Conservation (phyloP, 2,329 filamentous ascomycete genomes). For the Arthroderma sp. region DNA sequence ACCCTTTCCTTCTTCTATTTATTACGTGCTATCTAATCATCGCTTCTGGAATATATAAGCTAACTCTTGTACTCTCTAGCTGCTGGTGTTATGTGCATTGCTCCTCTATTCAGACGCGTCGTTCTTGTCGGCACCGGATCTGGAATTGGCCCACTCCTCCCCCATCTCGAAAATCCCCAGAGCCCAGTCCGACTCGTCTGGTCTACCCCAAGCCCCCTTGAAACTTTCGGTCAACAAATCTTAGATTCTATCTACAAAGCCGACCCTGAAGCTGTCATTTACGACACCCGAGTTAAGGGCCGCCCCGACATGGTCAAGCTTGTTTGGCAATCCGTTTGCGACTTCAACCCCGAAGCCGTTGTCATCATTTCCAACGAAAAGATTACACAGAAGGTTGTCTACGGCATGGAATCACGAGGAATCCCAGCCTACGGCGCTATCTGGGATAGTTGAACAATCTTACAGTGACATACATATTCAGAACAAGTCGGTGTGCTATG, state of each 20-base stretch:
- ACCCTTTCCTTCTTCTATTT: no score
- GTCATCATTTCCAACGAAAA: conserved; percentile 59
- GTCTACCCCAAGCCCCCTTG: conserved; percentile 49
- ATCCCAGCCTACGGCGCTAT: conserved; percentile 60
- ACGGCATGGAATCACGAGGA: conserved; percentile 52
- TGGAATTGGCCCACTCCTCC: conserved; percentile 57
- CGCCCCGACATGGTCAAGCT: conserved; percentile 49
- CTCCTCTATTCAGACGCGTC: conserved; percentile 46
- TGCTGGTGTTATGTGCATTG: no score
- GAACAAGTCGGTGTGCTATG: no score
- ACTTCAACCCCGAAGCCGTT: conserved; percentile 49
- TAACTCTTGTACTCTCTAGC: no score
- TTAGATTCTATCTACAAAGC: conserved; percentile 42
- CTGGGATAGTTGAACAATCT: conserved; percentile 46
- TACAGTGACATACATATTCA: no score
- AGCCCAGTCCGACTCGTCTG: conserved; percentile 49
- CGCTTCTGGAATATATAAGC: no score
- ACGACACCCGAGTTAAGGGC: conserved; percentile 50
- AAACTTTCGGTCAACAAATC: conserved; percentile 49
- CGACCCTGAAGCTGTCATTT: conserved; percentile 51
- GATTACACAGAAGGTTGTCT: conserved; percentile 56
- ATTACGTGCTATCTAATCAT: no score
- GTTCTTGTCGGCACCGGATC: conserved; percentile 60
- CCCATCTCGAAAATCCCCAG: conserved; percentile 41
- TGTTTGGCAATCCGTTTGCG: conserved; percentile 37